Percentiles rank a stretch among this genome's conserved stretches.
Conservation (phyloP, 192 early-diverging fungal species). For the Chytriomyces sp. region DNA sequence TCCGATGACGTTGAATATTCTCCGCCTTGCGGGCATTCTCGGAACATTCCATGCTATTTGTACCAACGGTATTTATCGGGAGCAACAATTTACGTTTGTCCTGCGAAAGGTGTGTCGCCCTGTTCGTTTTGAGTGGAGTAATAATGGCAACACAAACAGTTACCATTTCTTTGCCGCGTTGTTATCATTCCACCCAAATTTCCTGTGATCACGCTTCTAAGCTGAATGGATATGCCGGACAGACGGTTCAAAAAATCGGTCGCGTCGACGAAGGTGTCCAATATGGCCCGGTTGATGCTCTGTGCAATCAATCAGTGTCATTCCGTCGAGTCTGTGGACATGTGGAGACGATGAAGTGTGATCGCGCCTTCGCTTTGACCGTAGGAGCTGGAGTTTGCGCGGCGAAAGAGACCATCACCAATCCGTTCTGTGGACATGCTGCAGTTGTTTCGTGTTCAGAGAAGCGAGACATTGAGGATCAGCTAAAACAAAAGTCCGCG, state of each 20-base stretch:
- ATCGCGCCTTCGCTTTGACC: slow-evolving; percentile 20
- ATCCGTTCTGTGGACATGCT: slow-evolving; percentile 30
- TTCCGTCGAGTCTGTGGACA: slow-evolving; percentile 29
- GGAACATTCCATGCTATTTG: slow-evolving; percentile 19
- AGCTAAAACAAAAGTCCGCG: neutral
- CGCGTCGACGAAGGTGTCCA: slow-evolving; percentile 7
- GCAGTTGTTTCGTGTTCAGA: neutral
- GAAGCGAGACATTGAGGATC: neutral
- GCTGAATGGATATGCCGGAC: slow-evolving; percentile 3
- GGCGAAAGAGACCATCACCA: neutral
- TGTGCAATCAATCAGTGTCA: slow-evolving; percentile 6
- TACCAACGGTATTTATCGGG: slow-evolving; percentile 9
- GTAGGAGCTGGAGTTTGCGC: neutral
- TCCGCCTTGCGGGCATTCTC: slow-evolving; percentile 26
- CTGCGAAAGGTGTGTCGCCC: neutral
- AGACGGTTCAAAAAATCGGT: neutral
- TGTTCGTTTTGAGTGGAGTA: neutral
- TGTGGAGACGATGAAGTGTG: neutral
- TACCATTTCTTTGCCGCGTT: slow-evolving; percentile 12
- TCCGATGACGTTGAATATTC: slow-evolving; percentile 25
- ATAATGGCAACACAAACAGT: neutral
- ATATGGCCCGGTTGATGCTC: slow-evolving; percentile 18
- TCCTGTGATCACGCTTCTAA: slow-evolving; percentile 18
- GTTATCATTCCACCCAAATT: slow-evolving; percentile 5
- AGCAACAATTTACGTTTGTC: slow-evolving; percentile 8